Evolutionary conservation across 2,329 filamentous ascomycete species (phyloP).

Genomic region (Davidsoniella australis): DNA sequence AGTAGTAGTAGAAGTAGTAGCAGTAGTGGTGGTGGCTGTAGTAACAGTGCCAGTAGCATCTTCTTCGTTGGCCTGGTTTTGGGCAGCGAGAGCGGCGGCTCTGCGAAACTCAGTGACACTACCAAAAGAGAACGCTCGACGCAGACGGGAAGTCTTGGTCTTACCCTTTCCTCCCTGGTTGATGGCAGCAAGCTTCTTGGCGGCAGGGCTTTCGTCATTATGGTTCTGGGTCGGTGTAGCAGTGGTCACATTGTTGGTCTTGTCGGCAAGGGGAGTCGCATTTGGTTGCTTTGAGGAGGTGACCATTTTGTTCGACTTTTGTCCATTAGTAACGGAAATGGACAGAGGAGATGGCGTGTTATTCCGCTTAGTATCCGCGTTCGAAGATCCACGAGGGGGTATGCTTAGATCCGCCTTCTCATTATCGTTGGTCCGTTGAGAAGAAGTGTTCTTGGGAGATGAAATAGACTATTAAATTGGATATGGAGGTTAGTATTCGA

Average conservation of each 20-base stretch:
- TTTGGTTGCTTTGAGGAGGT: constrained; percentile 18
- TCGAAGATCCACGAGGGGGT: constrained; percentile 12
- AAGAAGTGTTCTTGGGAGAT: constrained; percentile 1
- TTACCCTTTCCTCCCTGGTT: constrained; percentile 62
- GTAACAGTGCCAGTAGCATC: constrained; percentile 19
- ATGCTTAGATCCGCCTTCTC: constrained; percentile 10
- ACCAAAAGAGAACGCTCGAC: constrained; percentile 89
- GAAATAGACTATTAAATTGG: neutral
- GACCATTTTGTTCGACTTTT: constrained; percentile 30
- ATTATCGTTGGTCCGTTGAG: neutral
- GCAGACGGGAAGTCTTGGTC: constrained; percentile 70
- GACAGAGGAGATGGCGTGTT: constrained; percentile 58
- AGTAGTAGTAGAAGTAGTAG: too few relatives aligned
- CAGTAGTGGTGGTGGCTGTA: constrained; percentile 10
- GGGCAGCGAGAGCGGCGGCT: constrained; percentile 46
- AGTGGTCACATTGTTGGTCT: constrained; percentile 15
- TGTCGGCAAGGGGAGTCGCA: constrained; percentile 17
- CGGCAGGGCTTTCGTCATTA: constrained; percentile 48
- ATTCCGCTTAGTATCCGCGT: constrained; percentile 43
- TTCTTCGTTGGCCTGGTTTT: constrained; percentile 19
- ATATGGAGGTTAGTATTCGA: neutral
- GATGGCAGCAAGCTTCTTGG: constrained; percentile 72
- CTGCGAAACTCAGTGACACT: constrained; percentile 81
- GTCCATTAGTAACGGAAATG: constrained; percentile 47
- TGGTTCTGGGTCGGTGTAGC: constrained; percentile 14